Base-by-base conservation (phyloP, 306 rosid genomes). In the Prunus padus region DNA sequence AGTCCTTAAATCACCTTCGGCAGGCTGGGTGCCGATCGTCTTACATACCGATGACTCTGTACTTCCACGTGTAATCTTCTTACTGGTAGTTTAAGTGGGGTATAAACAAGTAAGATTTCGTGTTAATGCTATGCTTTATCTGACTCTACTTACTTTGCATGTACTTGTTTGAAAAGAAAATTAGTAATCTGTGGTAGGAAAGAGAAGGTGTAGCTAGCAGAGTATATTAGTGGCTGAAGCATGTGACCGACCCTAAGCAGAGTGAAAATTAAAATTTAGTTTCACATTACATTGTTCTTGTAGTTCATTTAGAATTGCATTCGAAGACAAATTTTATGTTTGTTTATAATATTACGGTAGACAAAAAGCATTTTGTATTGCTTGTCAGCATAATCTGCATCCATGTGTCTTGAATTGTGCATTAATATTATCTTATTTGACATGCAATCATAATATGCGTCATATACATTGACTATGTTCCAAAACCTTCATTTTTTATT, bases 211-310 rank as follows among this genome's bases (percentile, higher is more conserved):
- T 4, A 57, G 63, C 4, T 22, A 54, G 23, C 23, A 18, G 31
- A 30, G 31, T 30, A 30, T 12, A 14, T 14, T 18, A 51, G 7
- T 18, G 9, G 56, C n/a, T 57, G 28, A 57, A 57, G 12, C 40
- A 61, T 61, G 66, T 28, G 66, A 61, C 16, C 5, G 66, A 61
- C 16, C 5, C 44, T 7, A 10, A 12, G 65, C 37, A 25, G 37
- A 59, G 8, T 59, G 65, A 55, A n/a, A 13, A 59, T 25, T 12
- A 59, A 37, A 11, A 59, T 25, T 59, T 12, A 50, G 56, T 64
- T 67, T 76, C 18, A 44, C 20, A 37, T 57, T 76, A 64, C 76
- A 77, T 67, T 71, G 73, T 50, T 47, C 18, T 65, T 52, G 52
- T 49, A 65, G 54, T 3, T 25, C 18, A 23, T 59, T 23, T 13